phyloP scores from a whole-genome alignment of 2,329 filamentous ascomycete species.

The Teratosphaeria nubilosa region DNA sequence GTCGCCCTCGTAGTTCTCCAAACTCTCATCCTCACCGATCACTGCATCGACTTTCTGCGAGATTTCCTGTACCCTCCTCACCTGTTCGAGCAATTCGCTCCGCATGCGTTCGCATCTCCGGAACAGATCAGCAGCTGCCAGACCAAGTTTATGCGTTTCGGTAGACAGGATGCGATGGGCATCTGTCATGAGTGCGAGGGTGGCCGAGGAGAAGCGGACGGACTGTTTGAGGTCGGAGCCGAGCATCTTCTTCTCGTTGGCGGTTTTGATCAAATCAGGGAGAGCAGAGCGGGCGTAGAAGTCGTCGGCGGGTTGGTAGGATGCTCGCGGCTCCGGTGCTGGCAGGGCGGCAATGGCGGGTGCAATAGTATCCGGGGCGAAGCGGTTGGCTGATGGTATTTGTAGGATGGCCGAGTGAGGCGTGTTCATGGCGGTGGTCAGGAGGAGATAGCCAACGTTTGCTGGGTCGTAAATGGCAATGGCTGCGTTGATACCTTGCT shows the following conservation, averaged over 20 bases:
- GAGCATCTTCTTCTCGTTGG: conserved; percentile 8
- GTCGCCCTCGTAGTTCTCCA: conserved; percentile 32
- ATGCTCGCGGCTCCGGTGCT: conserved; percentile 52
- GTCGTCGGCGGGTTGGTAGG: conserved; percentile 38
- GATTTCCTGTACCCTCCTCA: conserved; percentile 52
- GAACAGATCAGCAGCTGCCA: conserved; percentile 64
- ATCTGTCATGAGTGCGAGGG: conserved; percentile 60
- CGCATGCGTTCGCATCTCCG: conserved; percentile 59
- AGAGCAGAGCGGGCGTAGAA: conserved; percentile 51
- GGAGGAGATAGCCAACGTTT: conserved; percentile 47
- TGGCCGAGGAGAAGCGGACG: conserved; percentile 58
- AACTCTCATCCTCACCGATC: conserved; percentile 47
- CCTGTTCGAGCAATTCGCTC: conserved; percentile 56
- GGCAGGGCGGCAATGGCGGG: conserved; percentile 17
- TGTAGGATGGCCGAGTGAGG: conserved; percentile 40
- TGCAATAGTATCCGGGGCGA: conserved; percentile 12
- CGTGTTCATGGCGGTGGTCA: conserved; percentile 29
- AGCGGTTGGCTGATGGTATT: conserved; percentile 44
- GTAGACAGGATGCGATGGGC: conserved; percentile 60
- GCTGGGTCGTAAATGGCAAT: conserved; percentile 44
- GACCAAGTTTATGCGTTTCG: conserved; percentile 58
- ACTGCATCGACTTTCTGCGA: conserved; percentile 57
- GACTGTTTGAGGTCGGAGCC: conserved; percentile 52
- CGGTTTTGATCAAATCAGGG: conserved; percentile 33
- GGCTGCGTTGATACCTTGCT: conserved; percentile 28